Evolutionary conservation across 2,329 filamentous ascomycete species (phyloP).

Genomic region (Colletotrichum gloeosporioides): DNA sequence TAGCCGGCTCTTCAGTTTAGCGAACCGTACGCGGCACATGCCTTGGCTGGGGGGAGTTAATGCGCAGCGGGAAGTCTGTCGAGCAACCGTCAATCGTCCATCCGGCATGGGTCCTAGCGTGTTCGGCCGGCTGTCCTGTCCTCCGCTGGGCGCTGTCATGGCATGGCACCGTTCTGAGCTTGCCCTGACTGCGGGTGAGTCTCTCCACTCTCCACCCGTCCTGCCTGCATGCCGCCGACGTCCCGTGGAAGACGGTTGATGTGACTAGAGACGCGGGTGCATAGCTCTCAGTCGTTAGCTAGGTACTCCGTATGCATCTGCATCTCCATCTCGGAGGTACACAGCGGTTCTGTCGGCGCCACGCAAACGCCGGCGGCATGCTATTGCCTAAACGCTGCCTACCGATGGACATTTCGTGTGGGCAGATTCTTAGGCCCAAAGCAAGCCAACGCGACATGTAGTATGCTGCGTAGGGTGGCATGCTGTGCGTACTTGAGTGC

Average conservation of each 20-base stretch:
- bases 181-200: slow-evolving; percentile 1
- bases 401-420: background rate
- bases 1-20: background rate
- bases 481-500: background rate
- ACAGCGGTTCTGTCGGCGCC: background rate
- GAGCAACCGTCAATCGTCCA: slow-evolving; percentile 17
- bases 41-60: background rate
- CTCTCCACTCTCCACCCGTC: slow-evolving; percentile 6
- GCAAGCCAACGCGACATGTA: background rate
- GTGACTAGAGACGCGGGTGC: background rate
- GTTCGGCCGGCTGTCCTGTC: background rate
- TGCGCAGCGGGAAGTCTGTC: slow-evolving; percentile 19
- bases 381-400: background rate
- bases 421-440: background rate
- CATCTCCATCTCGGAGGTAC: background rate
- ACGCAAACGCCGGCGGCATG: background rate
- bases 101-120: slow-evolving; percentile 11
- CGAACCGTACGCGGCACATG: background rate
- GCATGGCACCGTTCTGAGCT: background rate
- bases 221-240: slow-evolving; percentile 16
- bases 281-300: background rate
- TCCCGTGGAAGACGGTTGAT: slow-evolving; percentile 16
- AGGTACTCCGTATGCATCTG: background rate
- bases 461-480: background rate
- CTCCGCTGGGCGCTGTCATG: background rate